Conservation (phyloP, 2,329 filamentous ascomycete genomes). For the Dothideomycetes sp. region DNA sequence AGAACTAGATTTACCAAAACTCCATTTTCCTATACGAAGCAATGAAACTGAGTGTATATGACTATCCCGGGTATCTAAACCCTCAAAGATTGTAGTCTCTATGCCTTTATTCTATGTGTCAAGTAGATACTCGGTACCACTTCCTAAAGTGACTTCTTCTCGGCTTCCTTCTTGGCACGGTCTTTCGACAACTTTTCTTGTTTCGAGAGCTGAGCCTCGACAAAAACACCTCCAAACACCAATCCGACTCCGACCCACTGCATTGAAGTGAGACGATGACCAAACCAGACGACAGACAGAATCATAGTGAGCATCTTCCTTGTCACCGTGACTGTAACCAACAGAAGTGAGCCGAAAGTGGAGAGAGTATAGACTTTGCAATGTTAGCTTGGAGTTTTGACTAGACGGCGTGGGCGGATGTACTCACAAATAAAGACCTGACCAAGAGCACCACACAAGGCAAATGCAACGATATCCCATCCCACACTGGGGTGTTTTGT, state of each 20-base stretch:
- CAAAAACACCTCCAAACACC: slow-evolving; percentile 91
- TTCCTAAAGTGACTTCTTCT: slow-evolving; percentile 9
- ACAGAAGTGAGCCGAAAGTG: slow-evolving; percentile 80
- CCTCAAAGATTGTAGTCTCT: too few species aligned
- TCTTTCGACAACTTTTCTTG: slow-evolving; percentile 78
- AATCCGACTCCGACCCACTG: slow-evolving; percentile 89
- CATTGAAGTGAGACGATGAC: slow-evolving; percentile 74
- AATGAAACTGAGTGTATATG: neutral
- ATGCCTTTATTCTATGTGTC: too few species aligned
- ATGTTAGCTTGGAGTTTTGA: neutral
- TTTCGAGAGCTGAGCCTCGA: slow-evolving; percentile 73
- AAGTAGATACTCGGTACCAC: too few species aligned
- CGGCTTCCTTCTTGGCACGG: slow-evolving; percentile 32
- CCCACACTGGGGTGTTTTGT: slow-evolving; percentile 69
- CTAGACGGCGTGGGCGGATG: too few species aligned
- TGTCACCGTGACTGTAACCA: slow-evolving; percentile 95
- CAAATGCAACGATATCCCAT: slow-evolving; percentile 82
- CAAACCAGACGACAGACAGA: slow-evolving; percentile 87
- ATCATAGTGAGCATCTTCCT: slow-evolving; percentile 99
- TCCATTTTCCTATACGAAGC: too few species aligned
- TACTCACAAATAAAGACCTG: slow-evolving; percentile 79
- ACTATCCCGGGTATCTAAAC: neutral
- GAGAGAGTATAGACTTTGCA: slow-evolving; percentile 69
- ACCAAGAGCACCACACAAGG: slow-evolving; percentile 80
- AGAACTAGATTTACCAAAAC: slow-evolving; percentile 36